Base-by-base conservation (phyloP, 768 basidiomycete genomes). In the Pulveroboletus sp. region DNA sequence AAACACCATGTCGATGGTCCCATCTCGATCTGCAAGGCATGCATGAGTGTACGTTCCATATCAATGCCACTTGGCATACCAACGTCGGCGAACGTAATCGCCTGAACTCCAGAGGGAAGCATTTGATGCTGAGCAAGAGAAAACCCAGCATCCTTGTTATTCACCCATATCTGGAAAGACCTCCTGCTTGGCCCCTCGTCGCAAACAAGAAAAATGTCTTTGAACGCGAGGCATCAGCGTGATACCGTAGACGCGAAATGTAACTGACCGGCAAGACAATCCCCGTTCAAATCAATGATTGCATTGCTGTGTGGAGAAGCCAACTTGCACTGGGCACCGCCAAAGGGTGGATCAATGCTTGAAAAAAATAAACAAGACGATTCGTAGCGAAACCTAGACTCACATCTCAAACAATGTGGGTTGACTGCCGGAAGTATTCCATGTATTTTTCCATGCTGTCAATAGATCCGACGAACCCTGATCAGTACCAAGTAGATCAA, bases 1-100 rank as follows among this genome's bases (percentile, higher is more conserved):
- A 62, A 97, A 92, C 38, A 99, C 76, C 78, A 98, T 83, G 65
- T 98, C 97, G 27, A 98, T 88, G 1, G 95, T 94, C 1, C 97
- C 97, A 58, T 98, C 97, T 7, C 97, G 84, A 61, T 98, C 94
- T 88, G 51, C 2, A 43, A 23, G 25, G 20, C 12, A 69, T 46
- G 40, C 33, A 17, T 45, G 7, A 19, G 44, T 43, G 16, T 40
- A n/a, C 6, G 49, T 20, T 27, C 8, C 20, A 3, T 9, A 27
- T 25, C 21, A 34, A 20, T 17, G 37, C 36, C 14, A n/a, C 2
- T 31, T 47, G 32, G 34, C 75, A 48, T 61, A 91, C 94, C 89
- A 56, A 98, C 79, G 56, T 99, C 95, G 34, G 88, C 93, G 57
- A 99, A 98, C 0, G 86, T 79, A 23, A 98, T 79, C 0, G 84